Evolutionary conservation across 2,329 filamentous ascomycete species (phyloP), one percentile per base, ranked within the genome.

Genomic region (Diaporthe sp.): DNA sequence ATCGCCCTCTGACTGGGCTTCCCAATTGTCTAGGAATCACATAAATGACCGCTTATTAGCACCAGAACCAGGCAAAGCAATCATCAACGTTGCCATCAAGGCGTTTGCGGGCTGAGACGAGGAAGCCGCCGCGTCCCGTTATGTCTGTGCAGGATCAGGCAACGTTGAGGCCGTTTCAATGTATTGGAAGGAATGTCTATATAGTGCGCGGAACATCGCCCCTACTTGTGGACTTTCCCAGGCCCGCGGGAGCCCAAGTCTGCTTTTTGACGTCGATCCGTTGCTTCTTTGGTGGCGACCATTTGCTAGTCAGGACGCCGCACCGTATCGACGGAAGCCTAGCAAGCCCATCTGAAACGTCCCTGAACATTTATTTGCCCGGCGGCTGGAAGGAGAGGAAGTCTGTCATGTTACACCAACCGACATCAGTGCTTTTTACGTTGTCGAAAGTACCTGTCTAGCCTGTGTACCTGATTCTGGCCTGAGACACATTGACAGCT

Each of bases 141-240:
- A 30, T 2, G 1, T 30, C 30, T 22, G 25, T 35, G 33, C 19
- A 25, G 15, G 3, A 28, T 40, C 45, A 54, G 30, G 45, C 4
- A 33, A 22, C 45, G 15, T 54, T 25, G 22, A 38, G 2, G 10
- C 15, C 9, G 25, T 52, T 35, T 12, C 22, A 68, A 1, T 3
- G 8, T 30, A 6, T 4, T 54, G 33, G 9, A 52, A 40, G 19
- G 9, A 6, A 52, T 13, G 7, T 6, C 28, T 35, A 30, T 38
- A 22, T 19, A 52, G 22, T 22, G 28, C 10, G 45, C 40, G 45
- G n/a, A 68, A 54, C n/a, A 54, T 40, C 10, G 45, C 35, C 47
- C 47, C 64, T 68, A 68, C 33, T 68, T 54, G 22, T 68, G 47
- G 64, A 67, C 33, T 67, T 67, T 45, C 19, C 17, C 22, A 52